Evolutionary conservation across 169 alveolate species (phyloP).

Genomic region (Cyclospora cayetanensis): DNA sequence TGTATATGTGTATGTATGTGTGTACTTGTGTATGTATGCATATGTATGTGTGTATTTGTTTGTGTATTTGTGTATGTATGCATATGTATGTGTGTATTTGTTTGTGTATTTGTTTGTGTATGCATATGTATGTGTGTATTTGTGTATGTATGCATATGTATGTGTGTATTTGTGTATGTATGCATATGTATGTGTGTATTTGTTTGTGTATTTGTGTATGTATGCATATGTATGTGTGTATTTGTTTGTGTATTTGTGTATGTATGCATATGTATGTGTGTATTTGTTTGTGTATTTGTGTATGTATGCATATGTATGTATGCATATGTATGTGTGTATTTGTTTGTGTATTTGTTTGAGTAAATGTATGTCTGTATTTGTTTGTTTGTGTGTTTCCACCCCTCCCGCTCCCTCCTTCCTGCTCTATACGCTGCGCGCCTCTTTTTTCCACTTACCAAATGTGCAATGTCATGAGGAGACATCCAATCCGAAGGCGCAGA

Average conservation of each 20-base stretch:
- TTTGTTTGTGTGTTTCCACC: too few relatives aligned
- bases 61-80: too few relatives aligned
- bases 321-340: not conserved
- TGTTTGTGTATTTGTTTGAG: slow-evolving; percentile 1
- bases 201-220: too few relatives aligned
- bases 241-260: too few relatives aligned
- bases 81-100: slow-evolving; percentile 14
- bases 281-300: too few relatives aligned
- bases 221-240: not conserved
- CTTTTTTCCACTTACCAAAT: not conserved
- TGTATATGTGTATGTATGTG: not conserved
- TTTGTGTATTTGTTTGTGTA: too few relatives aligned
- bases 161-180: not conserved
- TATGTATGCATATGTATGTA: not conserved
- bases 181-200: not conserved
- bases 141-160: not conserved
- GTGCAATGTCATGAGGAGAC: not conserved
- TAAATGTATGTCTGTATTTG: not conserved
- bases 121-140: not conserved
- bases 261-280: too few relatives aligned
- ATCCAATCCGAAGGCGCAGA: not conserved
- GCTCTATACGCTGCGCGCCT: not conserved
- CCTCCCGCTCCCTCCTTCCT: not conserved
- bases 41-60: too few relatives aligned
- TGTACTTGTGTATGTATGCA: too few relatives aligned